A percentile compares a stretch with the other conserved stretches of the same genome.
Evolutionary conservation across 805 yeast genomes (phyloP).

Genomic region (Saccharomyces paradoxus): DNA sequence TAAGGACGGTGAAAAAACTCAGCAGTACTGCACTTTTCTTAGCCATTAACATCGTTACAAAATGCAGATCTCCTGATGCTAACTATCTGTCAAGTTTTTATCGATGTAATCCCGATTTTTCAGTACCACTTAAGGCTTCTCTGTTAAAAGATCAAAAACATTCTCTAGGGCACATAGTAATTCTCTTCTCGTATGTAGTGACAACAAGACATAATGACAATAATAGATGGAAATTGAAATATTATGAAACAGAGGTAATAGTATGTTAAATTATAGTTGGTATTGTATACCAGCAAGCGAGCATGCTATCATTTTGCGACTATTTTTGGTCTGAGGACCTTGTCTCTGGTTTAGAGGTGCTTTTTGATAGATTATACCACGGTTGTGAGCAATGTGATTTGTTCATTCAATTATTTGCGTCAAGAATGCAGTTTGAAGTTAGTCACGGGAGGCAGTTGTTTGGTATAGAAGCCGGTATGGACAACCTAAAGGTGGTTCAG

Average conservation of each 20-base stretch:
- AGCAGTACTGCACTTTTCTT: background rate
- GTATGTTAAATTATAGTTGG: background rate
- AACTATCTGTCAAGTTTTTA: background rate
- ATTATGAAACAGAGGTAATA: background rate
- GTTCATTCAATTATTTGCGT: slow-evolving; percentile 53
- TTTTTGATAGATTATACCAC: slow-evolving; percentile 46
- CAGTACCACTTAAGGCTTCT: background rate
- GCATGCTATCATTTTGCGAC: slow-evolving; percentile 53
- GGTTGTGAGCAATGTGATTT: slow-evolving; percentile 69
- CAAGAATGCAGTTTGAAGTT: slow-evolving; percentile 66
- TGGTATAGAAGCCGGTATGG: slow-evolving; percentile 17
- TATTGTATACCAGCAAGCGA: background rate
- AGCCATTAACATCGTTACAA: background rate
- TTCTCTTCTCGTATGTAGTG: background rate
- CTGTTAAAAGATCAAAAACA: background rate
- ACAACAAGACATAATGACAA: background rate
- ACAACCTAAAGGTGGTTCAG: slow-evolving; percentile 8
- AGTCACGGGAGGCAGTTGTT: slow-evolving; percentile 51
- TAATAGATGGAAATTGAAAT: background rate
- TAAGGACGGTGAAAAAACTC: background rate
- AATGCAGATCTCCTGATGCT: background rate
- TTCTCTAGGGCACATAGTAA: background rate
- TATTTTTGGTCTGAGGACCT: slow-evolving; percentile 72
- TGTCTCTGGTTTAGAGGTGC: slow-evolving; percentile 41
- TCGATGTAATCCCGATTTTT: background rate